These are phyloP conservation scores for Erodium chrysanthum DNA, from an alignment of 441 rosid genomes.

Conservation along the genomic window DNA sequence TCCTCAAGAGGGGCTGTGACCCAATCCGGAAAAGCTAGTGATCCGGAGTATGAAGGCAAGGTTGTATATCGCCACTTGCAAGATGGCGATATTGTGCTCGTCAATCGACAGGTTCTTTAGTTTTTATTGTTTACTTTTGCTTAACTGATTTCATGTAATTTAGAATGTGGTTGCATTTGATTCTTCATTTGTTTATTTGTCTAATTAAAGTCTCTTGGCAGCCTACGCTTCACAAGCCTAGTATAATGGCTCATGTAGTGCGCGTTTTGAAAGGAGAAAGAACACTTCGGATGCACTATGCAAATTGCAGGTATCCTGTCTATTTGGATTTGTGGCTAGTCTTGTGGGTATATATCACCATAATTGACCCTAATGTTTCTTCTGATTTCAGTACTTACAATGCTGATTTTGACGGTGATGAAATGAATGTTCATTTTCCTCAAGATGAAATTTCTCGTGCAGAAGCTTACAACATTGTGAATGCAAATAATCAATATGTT, in stretches of 20 bases:
- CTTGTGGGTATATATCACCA: neutral
- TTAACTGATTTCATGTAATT: constrained; percentile 3
- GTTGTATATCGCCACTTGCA: constrained; percentile 75
- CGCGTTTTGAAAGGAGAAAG: constrained; percentile 92
- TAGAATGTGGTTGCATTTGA: neutral
- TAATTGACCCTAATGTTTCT: constrained; percentile 11
- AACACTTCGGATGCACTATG: constrained; percentile 98
- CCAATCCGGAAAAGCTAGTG: constrained; percentile 53
- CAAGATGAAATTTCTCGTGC: constrained; percentile 99
- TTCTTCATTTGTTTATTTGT: neutral
- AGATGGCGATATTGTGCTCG: constrained; percentile 95
- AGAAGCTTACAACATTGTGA: constrained; percentile 96
- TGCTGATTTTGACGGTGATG: constrained; percentile 99
- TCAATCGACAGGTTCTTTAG: constrained; percentile 75
- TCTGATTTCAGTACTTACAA: constrained; percentile 74
- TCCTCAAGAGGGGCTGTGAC: constrained; percentile 66
- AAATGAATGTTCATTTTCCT: constrained; percentile 99
- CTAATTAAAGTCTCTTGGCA: constrained; percentile 35
- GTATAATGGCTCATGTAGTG: constrained; percentile 95
- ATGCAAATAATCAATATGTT: constrained; percentile 95
- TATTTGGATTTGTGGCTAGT: neutral
- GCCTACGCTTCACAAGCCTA: constrained; percentile 99
- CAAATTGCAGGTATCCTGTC: constrained; percentile 80
- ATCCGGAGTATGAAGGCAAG: constrained; percentile 69
- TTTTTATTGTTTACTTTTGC: neutral